These are phyloP conservation scores for Verticillium nonalfalfae DNA, from an alignment of 2,329 filamentous ascomycete genomes.

Conservation along the genomic window DNA sequence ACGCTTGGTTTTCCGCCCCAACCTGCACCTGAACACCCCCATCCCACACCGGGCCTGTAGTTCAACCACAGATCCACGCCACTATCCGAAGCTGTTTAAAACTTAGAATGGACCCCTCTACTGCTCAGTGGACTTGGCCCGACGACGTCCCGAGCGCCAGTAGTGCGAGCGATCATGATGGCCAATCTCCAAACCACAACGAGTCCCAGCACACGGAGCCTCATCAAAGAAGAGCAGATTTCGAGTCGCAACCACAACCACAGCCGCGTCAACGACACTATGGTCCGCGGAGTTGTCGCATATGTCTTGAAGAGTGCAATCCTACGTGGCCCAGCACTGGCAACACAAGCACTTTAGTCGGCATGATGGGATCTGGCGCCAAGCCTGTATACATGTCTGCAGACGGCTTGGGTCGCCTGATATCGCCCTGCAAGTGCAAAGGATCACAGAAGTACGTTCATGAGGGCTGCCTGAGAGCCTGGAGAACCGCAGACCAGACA, in stretches of 20 bases:
- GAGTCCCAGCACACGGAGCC: neutral
- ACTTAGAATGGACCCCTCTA: neutral
- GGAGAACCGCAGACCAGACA: conserved; percentile 59
- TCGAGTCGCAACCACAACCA: neutral
- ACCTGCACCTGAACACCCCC: neutral
- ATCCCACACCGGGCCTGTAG: neutral
- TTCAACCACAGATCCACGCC: neutral
- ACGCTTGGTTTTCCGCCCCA: neutral
- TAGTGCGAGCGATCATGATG: neutral
- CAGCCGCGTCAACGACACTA: conserved; percentile 39
- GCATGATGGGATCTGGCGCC: conserved; percentile 14
- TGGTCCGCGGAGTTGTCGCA: conserved; percentile 73
- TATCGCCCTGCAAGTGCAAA: conserved; percentile 90
- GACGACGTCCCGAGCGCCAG: neutral
- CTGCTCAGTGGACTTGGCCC: neutral
- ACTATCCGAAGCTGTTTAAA: neutral
- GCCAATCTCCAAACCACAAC: neutral
- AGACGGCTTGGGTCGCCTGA: conserved; percentile 69
- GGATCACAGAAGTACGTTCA: conserved; percentile 92
- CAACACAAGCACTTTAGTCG: conserved; percentile 10
- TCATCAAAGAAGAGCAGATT: neutral
- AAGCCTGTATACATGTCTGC: conserved; percentile 57
- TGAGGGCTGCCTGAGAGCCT: conserved; percentile 78
- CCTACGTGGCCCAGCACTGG: conserved; percentile 33
- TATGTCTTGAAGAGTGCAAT: conserved; percentile 69